Evolutionary conservation across 192 early-diverging fungal genomes (phyloP).

Genomic region (Mortierella antarctica): DNA sequence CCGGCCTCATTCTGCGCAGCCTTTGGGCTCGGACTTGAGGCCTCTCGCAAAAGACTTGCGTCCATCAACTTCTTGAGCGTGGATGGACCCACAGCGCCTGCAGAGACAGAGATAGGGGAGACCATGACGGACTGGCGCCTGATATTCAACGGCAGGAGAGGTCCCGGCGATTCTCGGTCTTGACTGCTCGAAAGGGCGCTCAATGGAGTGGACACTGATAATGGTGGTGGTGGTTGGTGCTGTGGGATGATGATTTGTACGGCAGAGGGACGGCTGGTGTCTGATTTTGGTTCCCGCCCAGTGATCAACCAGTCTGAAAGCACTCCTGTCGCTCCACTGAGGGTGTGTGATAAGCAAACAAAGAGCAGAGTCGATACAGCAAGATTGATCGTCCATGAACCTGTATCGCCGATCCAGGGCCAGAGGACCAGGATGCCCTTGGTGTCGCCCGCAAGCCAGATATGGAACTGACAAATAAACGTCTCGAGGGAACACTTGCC

Average conservation of each 20-base stretch:
- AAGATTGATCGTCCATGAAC: constrained; percentile 64
- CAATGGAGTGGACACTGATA: neutral
- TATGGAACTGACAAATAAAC: constrained; percentile 83
- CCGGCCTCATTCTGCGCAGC: no score
- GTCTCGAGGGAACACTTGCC: constrained; percentile 78
- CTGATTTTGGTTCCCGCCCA: constrained; percentile 30
- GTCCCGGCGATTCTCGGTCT: neutral
- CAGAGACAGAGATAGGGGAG: constrained; percentile 25
- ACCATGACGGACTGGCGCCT: constrained; percentile 21
- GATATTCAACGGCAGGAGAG: neutral
- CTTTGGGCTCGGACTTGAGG: neutral
- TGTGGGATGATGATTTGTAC: neutral
- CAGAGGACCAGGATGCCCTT: constrained; percentile 73
- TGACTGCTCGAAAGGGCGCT: neutral
- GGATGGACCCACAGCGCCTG: constrained; percentile 16
- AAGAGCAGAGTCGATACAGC: constrained; percentile 60
- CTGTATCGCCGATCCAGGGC: constrained; percentile 49
- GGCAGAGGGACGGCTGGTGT: neutral
- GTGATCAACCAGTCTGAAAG: constrained; percentile 41
- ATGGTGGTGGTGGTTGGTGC: neutral
- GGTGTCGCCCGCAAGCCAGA: constrained; percentile 82
- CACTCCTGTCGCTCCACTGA: constrained; percentile 60
- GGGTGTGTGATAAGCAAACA: constrained; percentile 57
- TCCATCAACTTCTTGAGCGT: constrained; percentile 38
- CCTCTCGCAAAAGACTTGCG: neutral